Percentiles rank a stretch among this genome's conserved stretches.
These are phyloP conservation scores for Pyrenophora graminea DNA, from an alignment of 2,329 filamentous ascomycete genomes.

Conservation along the genomic window DNA sequence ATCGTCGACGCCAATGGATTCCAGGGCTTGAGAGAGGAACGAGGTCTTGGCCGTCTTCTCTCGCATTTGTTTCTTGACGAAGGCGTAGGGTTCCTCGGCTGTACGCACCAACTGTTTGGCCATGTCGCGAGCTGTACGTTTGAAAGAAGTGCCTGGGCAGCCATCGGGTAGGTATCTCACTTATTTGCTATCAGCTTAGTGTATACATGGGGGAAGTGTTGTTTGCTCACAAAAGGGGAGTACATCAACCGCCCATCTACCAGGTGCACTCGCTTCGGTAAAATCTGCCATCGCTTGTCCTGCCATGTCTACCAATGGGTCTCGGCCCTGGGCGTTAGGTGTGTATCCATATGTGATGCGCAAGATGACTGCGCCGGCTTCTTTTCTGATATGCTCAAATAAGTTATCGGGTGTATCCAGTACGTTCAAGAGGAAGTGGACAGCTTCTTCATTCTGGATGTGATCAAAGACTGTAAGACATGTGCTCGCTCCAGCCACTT, in stretches of 20 bases:
- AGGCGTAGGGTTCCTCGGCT: conserved; percentile 50
- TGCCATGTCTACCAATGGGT: conserved; percentile 52
- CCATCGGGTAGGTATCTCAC: conserved; percentile 52
- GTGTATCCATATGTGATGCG: conserved; percentile 50
- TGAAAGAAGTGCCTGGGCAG: conserved; percentile 54
- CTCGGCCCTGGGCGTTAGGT: conserved; percentile 45
- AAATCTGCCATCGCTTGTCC: conserved; percentile 50
- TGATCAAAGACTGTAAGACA: conserved; percentile 32
- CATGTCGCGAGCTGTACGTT: conserved; percentile 48
- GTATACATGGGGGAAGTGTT: no score
- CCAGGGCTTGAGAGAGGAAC: conserved; percentile 48
- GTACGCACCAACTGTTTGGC: conserved; percentile 35
- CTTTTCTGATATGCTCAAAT: conserved; percentile 35
- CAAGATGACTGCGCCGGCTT: conserved; percentile 34
- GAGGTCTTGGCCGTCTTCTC: conserved; percentile 41
- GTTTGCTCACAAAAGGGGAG: conserved; percentile 49
- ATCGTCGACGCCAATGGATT: conserved; percentile 38
- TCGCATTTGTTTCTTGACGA: conserved; percentile 50
- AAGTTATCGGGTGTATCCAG: conserved; percentile 26
- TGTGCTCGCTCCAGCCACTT: conserved; percentile 28
- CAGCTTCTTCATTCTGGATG: conserved; percentile 35
- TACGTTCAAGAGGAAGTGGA: conserved; percentile 33
- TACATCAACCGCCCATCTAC: conserved; percentile 54
- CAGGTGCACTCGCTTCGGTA: conserved; percentile 47
- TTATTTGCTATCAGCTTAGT: neutral